Evolutionary conservation across 345 rosid species (phyloP).

Genomic region (Syzygium grande): DNA sequence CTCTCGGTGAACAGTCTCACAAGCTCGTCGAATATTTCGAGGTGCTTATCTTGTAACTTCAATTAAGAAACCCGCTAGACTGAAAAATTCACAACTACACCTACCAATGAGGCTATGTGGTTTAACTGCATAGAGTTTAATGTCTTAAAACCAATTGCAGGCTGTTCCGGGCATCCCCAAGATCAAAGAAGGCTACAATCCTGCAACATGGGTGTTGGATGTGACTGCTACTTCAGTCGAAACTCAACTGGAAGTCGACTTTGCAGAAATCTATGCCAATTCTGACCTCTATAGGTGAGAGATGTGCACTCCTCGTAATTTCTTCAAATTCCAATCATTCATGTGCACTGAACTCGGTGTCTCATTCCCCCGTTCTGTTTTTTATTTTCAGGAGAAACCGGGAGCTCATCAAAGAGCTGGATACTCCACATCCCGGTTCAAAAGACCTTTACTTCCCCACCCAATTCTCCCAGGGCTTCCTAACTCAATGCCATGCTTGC

Average conservation of each 20-base stretch:
- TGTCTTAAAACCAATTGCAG: conserved; percentile 1
- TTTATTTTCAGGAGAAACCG: conserved; percentile 16
- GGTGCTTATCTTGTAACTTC: not conserved
- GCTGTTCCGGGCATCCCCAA: conserved; percentile 20
- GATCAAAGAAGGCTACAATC: conserved; percentile 29
- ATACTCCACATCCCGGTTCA: conserved; percentile 18
- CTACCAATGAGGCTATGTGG: not conserved
- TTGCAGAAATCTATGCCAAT: conserved; percentile 20
- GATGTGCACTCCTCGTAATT: not conserved
- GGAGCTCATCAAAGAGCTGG: conserved; percentile 18
- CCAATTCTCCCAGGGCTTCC: conserved; percentile 15
- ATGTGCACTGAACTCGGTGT: not conserved
- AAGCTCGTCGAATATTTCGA: conserved; percentile 2
- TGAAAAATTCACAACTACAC: not conserved
- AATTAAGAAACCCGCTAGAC: not conserved
- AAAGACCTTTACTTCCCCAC: conserved; percentile 29
- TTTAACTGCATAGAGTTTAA: not conserved
- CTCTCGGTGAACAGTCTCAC: not conserved
- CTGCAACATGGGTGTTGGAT: conserved; percentile 44
- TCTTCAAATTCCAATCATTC: not conserved
- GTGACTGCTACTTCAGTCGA: conserved; percentile 19
- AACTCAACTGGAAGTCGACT: conserved; percentile 14
- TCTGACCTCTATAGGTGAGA: conserved; percentile 23
- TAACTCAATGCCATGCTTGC: conserved; percentile 24
- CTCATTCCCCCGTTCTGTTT: not conserved